phyloP scores from a whole-genome alignment of 129 eudicot genomes.

The Artemisia argyi region DNA sequence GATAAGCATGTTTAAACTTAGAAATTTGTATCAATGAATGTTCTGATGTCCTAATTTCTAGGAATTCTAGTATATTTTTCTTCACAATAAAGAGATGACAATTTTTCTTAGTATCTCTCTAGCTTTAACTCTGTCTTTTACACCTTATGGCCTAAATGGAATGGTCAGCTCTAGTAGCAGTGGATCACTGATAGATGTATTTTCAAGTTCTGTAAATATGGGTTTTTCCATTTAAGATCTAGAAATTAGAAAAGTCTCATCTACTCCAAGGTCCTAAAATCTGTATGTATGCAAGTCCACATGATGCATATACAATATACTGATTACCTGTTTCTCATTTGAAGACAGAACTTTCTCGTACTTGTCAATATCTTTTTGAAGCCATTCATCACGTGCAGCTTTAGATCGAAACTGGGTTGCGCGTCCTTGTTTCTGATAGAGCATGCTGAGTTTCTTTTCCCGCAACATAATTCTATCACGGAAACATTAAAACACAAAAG shows the following conservation, averaged over 20 bases:
- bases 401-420: conserved; percentile 88
- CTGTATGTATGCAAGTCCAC: not conserved
- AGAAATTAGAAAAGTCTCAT: not conserved
- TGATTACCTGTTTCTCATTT: conserved; percentile 66
- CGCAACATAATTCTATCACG: conserved; percentile 77
- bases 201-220: not conserved
- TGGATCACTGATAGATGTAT: not conserved
- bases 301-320: not conserved
- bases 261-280: not conserved
- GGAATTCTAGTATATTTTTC: not conserved
- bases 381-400: conserved; percentile 98
- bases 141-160: not conserved
- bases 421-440: conserved; percentile 97
- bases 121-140: not conserved
- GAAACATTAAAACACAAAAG: conserved; percentile 16
- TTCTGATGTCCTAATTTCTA: conserved; percentile 6
- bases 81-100: not conserved
- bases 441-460: conserved; percentile 94
- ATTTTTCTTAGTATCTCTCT: not conserved
- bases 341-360: conserved; percentile 63
- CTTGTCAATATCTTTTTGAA: conserved; percentile 85
- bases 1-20: conserved; percentile 3
- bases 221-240: not conserved
- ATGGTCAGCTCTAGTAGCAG: conserved; percentile 5
- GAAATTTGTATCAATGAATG: not conserved